phyloP scores from a whole-genome alignment of 1,284 basidiomycete genomes.

The Neonothopanus nambi region DNA sequence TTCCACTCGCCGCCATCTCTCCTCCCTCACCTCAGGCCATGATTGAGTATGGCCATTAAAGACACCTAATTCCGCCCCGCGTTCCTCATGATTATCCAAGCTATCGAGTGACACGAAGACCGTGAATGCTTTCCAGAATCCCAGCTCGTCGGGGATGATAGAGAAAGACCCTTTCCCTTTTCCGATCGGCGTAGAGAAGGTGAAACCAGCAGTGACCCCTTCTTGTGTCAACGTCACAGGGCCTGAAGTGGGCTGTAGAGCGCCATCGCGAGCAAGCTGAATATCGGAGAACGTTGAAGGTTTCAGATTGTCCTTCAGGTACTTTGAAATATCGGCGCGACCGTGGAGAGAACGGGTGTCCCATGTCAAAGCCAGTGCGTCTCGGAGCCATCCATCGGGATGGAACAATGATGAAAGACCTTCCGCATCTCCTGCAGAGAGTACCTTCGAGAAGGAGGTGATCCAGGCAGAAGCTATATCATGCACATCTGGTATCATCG shows the following conservation, averaged over 20 bases:
- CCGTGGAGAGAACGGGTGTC: constrained; percentile 33
- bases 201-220: constrained; percentile 37
- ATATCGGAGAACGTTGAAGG: constrained; percentile 28
- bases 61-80: constrained; percentile 28
- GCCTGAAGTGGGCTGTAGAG: constrained; percentile 28
- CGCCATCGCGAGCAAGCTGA: constrained; percentile 28
- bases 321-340: constrained; percentile 27
- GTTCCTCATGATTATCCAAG: constrained; percentile 36
- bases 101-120: constrained; percentile 31
- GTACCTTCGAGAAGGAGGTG: constrained; percentile 16
- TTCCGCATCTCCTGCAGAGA: constrained; percentile 22
- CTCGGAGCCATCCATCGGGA: constrained; percentile 36
- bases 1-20: constrained; percentile 29
- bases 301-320: constrained; percentile 26
- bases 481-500: neutral
- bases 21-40: constrained; percentile 31
- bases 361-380: constrained; percentile 38
- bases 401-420: constrained; percentile 26
- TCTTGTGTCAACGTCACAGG: constrained; percentile 19
- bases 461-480: constrained; percentile 21
- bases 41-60: constrained; percentile 32
- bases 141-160: constrained; percentile 25
- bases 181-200: constrained; percentile 38
- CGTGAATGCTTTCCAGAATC: constrained; percentile 34
- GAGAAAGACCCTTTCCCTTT: constrained; percentile 38